A percentile compares a stretch with the other conserved stretches of the same genome.
Conservation (phyloP, 495 filamentous ascomycete genomes). For the Hypoxylon lienhwacheense region DNA sequence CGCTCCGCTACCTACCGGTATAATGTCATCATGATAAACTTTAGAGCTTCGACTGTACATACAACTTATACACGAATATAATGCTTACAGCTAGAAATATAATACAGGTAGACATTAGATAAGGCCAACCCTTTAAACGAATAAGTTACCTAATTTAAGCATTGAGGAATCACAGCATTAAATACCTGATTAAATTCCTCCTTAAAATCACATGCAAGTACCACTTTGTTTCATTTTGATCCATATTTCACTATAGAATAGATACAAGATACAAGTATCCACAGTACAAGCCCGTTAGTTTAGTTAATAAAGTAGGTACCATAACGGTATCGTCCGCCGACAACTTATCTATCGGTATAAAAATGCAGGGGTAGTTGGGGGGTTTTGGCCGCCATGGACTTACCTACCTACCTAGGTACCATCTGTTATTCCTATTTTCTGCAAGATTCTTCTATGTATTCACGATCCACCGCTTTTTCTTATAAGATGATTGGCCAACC, state of each 20-base stretch:
- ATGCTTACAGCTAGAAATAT: no score
- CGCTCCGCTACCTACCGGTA: conserved; percentile 26
- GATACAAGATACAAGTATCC: conserved; percentile 3
- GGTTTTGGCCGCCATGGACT: conserved; percentile 9
- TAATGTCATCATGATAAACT: conserved; percentile 23
- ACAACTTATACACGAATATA: not conserved
- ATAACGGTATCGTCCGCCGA: no score
- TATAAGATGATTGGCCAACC: conserved; percentile 8
- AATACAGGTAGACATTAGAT: no score
- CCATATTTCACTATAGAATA: conserved; percentile 7
- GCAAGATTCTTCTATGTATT: conserved; percentile 15
- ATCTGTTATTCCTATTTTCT: not conserved
- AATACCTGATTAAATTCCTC: not conserved
- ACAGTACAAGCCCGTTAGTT: no score
- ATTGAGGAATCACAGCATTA: conserved; percentile 1
- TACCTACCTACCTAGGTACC: conserved; percentile 13
- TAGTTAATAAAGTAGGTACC: no score
- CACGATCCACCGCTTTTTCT: not conserved
- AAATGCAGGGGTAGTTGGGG: conserved; percentile 32
- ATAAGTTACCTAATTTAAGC: not conserved
- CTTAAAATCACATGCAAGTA: conserved; percentile 26
- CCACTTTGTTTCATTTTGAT: conserved; percentile 18
- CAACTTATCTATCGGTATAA: conserved; percentile 1
- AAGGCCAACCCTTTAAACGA: not conserved
- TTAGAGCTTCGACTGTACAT: not conserved